A percentile compares a stretch with the other conserved stretches of the same genome.
These are phyloP conservation scores for Telopea speciosissima DNA, from an alignment of 177 flowering plant genomes.

Conservation along the genomic window DNA sequence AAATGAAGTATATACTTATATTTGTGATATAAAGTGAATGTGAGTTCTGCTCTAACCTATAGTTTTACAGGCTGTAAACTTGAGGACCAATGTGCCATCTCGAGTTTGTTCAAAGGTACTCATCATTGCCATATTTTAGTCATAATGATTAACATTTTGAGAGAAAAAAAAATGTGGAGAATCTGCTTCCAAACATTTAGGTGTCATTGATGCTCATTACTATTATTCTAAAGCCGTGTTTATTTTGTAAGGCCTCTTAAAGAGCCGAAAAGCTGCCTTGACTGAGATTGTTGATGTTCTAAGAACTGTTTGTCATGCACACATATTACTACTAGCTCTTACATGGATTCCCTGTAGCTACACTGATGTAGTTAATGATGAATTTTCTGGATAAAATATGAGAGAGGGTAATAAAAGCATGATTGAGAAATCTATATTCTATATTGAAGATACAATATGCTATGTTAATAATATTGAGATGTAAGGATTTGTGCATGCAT, in stretches of 20 bases:
- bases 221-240: slow-evolving; percentile 1
- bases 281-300: slow-evolving; percentile 77
- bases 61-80: slow-evolving; percentile 61
- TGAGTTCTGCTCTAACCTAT: neutral
- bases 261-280: slow-evolving; percentile 56
- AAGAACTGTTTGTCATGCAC: slow-evolving; percentile 87
- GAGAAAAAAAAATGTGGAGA: neutral
- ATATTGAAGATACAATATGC: slow-evolving; percentile 63
- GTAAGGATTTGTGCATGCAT: slow-evolving; percentile 79
- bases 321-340: slow-evolving; percentile 74
- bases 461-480: slow-evolving; percentile 64
- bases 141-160: no score
- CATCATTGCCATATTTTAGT: neutral
- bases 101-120: slow-evolving; percentile 51
- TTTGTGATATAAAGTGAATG: neutral
- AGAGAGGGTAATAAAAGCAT: slow-evolving; percentile 23
- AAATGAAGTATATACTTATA: no score
- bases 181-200: neutral
- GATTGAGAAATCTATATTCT: slow-evolving; percentile 38
- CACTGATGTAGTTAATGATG: slow-evolving; percentile 30
- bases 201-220: neutral
- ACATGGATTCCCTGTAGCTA: slow-evolving; percentile 80
- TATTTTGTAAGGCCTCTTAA: slow-evolving; percentile 50
- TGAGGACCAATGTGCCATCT: slow-evolving; percentile 45
- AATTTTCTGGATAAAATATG: slow-evolving; percentile 22